Base-by-base conservation (phyloP, 2,329 filamentous ascomycete genomes). In the Lachnum nothofagi region DNA sequence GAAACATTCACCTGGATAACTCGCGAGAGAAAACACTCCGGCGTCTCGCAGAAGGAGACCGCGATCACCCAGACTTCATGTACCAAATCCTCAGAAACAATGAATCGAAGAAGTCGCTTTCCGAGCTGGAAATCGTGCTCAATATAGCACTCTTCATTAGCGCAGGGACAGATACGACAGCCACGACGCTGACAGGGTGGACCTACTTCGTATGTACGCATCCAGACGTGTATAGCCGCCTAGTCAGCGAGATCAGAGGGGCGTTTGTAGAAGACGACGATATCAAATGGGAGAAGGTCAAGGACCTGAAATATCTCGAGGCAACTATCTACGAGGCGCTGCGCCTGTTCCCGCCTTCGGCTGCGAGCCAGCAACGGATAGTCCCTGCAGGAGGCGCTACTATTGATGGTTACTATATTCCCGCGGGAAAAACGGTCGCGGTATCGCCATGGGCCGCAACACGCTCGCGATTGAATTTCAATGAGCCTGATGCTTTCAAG, bases 191-290 rank as follows among this genome's bases (percentile, higher is more conserved):
- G 20, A 52, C 53, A 9, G 59, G 57, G 8, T 51, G 44, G 20
- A 57, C 9, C 52, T 49, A 49, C 12, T 80, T 83, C 56, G 68
- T 88, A 5, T 74, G 87, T 4, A 73, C 77, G 53, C 75, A 72
- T 22, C 68, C 33, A 2, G 20, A 23, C 3, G 23, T 22, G 5
- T 14, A 37, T 4, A 24, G 35, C 2, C 69, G 63, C 24, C 60
- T 78, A 3, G 61, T 60, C 5, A 51, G 61, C 0, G 75, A 78
- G 53, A 60, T 76, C 4, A 66, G 71, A 4, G 48, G 53, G 4
- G 49, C 63, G 1, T 75, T 75, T 52, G 50, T 39, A 14, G 60
- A 55, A 8, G 57, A 62, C 19, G 41, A 48, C 1, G 46, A 53
- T 8, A 43, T 48, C 8, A 33, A 17, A 16, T 25, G 42, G 5